Conservation (phyloP, 495 filamentous ascomycete genomes). For the Aspergillus cavernicola region DNA sequence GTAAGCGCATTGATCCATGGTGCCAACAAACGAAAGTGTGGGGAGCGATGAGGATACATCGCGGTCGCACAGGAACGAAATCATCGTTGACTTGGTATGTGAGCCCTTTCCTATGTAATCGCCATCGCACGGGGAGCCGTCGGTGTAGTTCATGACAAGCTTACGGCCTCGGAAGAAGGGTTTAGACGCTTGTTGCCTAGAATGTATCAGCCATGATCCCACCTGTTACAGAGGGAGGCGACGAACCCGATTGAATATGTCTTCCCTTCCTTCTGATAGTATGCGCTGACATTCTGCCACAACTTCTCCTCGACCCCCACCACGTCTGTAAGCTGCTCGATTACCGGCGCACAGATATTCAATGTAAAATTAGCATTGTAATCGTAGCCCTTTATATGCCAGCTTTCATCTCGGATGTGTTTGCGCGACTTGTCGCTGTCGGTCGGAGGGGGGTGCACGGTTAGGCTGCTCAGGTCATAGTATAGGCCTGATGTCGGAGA, state of each 20-base stretch:
- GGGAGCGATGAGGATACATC: conserved; percentile 59
- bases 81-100: conserved; percentile 77
- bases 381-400: conserved; percentile 79
- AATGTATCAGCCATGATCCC: background rate
- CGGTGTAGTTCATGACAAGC: conserved; percentile 85
- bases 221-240: background rate
- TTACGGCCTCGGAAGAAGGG: conserved; percentile 83
- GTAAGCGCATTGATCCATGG: conserved; percentile 89
- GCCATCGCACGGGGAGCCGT: conserved; percentile 73
- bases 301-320: conserved; percentile 58
- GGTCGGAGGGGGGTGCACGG: conserved; percentile 47
- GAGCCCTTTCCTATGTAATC: conserved; percentile 34
- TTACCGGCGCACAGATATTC: conserved; percentile 86
- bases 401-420: conserved; percentile 66
- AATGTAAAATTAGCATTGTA: conserved; percentile 88
- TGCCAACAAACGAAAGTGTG: conserved; percentile 74
- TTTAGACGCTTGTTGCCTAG: conserved; percentile 61
- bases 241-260: conserved; percentile 81
- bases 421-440: conserved; percentile 56
- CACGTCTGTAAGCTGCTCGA: conserved; percentile 70
- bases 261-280: conserved; percentile 69
- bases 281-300: conserved; percentile 88
- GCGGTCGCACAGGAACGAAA: conserved; percentile 90
- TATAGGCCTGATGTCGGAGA: conserved; percentile 72
- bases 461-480: conserved; percentile 83